These are phyloP conservation scores for Leptomonas pyrrhocoris DNA, from an alignment of 208 protist species.

Conservation along the genomic window DNA sequence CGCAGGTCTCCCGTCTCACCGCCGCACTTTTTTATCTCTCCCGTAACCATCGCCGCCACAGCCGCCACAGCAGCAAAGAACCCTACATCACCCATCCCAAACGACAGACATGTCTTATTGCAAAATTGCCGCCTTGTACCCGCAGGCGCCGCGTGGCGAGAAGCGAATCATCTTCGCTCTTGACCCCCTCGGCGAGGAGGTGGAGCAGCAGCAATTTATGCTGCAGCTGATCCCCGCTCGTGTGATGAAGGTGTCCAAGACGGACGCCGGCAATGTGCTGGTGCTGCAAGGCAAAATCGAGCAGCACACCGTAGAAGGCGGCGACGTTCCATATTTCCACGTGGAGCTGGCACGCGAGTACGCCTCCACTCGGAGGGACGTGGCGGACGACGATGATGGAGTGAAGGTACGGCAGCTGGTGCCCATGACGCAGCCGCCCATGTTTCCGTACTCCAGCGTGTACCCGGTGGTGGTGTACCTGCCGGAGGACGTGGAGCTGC, in stretches of 20 bases:
- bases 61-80: slow-evolving; percentile 8
- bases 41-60: too few relatives aligned
- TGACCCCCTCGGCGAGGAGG: slow-evolving; percentile 40
- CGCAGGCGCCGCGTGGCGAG: slow-evolving; percentile 35
- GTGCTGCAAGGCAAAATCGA: slow-evolving; percentile 37
- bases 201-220: slow-evolving; percentile 43
- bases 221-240: slow-evolving; percentile 67
- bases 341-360: slow-evolving; percentile 38
- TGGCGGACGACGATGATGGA: slow-evolving; percentile 23
- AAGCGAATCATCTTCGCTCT: slow-evolving; percentile 63
- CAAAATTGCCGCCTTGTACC: slow-evolving; percentile 40
- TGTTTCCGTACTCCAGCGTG: slow-evolving; percentile 56
- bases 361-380: slow-evolving; percentile 23
- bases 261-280: slow-evolving; percentile 22
- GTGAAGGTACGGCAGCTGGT: slow-evolving; percentile 44
- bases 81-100: neutral
- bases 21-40: too few relatives aligned
- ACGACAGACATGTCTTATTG: slow-evolving; percentile 36
- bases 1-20: too few relatives aligned
- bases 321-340: slow-evolving; percentile 45
- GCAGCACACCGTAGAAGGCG: slow-evolving; percentile 31
- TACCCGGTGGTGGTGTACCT: slow-evolving; percentile 74
- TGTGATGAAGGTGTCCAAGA: slow-evolving; percentile 37
- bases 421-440: slow-evolving; percentile 32
- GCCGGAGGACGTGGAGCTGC: slow-evolving; percentile 57